Conservation (phyloP, 2,329 filamentous ascomycete species). For the Trichoderma sp. region DNA sequence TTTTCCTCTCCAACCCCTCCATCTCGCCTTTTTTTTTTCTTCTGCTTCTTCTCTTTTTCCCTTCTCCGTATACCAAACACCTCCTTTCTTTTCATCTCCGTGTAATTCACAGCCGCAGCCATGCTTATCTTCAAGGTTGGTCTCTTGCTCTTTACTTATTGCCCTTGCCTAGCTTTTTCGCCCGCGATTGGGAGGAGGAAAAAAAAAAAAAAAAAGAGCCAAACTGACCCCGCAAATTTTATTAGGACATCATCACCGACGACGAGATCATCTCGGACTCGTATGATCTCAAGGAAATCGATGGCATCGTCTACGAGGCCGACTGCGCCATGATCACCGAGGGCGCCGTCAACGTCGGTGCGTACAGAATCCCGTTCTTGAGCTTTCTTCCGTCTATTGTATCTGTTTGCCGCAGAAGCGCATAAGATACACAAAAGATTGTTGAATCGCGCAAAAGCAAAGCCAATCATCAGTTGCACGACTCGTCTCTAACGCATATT, state of each 20-base stretch:
- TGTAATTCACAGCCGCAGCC: conserved; percentile 43
- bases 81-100: conserved; percentile 4
- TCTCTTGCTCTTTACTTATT: conserved; percentile 16
- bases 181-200: conserved; percentile 7
- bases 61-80: neutral
- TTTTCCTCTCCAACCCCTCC: neutral
- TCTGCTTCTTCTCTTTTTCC: neutral
- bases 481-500: neutral
- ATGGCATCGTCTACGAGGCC: conserved; percentile 80
- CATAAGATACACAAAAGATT: neutral
- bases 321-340: conserved; percentile 88
- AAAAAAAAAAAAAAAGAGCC: neutral
- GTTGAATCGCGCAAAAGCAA: neutral
- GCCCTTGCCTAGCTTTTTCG: neutral
- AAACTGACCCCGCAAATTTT: conserved; percentile 29
- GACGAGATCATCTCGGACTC: conserved; percentile 98
- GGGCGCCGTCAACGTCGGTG: conserved; percentile 70
- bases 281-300: conserved; percentile 76
- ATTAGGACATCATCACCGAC: conserved; percentile 78
- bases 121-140: conserved; percentile 74
- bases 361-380: conserved; percentile 33
- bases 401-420: neutral
- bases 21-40: neutral
- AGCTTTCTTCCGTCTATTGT: neutral
- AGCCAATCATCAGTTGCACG: neutral